phyloP scores from a whole-genome alignment of 2,329 filamentous ascomycete genomes.

The Helotiales sp. region DNA sequence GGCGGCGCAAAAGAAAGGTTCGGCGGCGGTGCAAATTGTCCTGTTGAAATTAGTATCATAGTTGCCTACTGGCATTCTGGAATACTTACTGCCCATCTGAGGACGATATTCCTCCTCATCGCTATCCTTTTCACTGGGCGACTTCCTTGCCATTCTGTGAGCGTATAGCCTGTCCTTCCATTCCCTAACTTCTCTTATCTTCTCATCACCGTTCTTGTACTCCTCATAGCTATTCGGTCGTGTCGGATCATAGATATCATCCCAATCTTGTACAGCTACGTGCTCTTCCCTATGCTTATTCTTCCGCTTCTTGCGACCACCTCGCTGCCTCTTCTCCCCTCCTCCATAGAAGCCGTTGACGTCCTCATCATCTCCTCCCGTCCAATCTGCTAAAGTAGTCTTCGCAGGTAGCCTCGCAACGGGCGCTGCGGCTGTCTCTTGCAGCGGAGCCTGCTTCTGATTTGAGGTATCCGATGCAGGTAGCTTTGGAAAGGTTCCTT shows the following conservation, averaged over 20 bases:
- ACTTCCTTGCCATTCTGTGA: conserved; percentile 55
- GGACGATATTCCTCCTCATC: conserved; percentile 45
- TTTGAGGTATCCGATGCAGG: conserved; percentile 28
- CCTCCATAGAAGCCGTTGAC: conserved; percentile 61
- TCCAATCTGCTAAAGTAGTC: conserved; percentile 79
- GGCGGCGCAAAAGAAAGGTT: conserved; percentile 59
- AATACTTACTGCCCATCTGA: conserved; percentile 46
- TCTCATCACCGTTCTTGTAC: conserved; percentile 82
- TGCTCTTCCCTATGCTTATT: conserved; percentile 71
- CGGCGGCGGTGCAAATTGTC: conserved; percentile 60
- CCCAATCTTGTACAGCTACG: conserved; percentile 71
- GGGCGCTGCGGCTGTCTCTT: conserved; percentile 34
- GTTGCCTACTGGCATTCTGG: background rate
- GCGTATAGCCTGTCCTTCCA: conserved; percentile 84
- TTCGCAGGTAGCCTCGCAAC: conserved; percentile 51
- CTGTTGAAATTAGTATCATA: conserved; percentile 37
- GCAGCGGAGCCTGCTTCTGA: conserved; percentile 30
- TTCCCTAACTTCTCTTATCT: conserved; percentile 74
- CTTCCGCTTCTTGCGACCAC: conserved; percentile 64
- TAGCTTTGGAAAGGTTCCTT: conserved; percentile 57
- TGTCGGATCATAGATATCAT: conserved; percentile 85
- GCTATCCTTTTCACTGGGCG: conserved; percentile 44
- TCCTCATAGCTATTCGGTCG: conserved; percentile 82
- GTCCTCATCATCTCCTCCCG: conserved; percentile 78
- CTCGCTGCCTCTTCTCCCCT: conserved; percentile 66